Evolutionary conservation across 345 rosid genomes (phyloP).

Genomic region (Corchorus capsularis): DNA sequence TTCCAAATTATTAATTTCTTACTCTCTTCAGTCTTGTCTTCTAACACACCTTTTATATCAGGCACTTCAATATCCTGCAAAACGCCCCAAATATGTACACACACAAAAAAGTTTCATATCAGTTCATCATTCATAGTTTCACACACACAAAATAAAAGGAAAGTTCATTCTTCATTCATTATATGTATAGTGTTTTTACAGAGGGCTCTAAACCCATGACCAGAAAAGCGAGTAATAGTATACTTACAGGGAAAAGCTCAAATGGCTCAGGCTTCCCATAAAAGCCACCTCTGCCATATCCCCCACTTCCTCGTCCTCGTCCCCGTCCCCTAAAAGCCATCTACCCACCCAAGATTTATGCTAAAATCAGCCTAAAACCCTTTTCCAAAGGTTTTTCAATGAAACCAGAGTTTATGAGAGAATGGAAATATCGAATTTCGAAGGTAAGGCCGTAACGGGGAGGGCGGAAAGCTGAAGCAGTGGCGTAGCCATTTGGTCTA

Average conservation of each 20-base stretch:
- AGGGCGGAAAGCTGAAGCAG: too few relatives aligned
- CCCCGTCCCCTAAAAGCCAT: constrained; percentile 59
- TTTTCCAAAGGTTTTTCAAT: too few relatives aligned
- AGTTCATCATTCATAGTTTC: not conserved
- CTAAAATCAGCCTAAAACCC: too few relatives aligned
- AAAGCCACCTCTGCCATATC: constrained; percentile 34
- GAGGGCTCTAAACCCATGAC: not conserved
- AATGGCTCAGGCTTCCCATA: constrained; percentile 44
- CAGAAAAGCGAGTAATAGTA: not conserved
- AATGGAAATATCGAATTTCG: too few relatives aligned
- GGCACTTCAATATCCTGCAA: constrained; percentile 55
- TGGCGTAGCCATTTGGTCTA: too few relatives aligned
- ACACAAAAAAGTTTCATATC: not conserved
- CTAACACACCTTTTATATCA: constrained; percentile 33
- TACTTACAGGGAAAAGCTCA: constrained; percentile 53
- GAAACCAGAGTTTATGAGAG: too few relatives aligned
- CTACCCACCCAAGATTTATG: not conserved
- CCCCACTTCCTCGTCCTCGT: constrained; percentile 32
- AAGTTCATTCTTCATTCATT: not conserved
- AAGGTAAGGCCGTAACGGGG: too few relatives aligned
- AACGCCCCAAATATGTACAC: not conserved
- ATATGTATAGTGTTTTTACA: not conserved
- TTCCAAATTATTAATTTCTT: constrained; percentile 29
- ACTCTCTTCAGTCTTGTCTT: constrained; percentile 27
- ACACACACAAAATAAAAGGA: not conserved